phyloP scores from a whole-genome alignment of 345 rosid genomes.

The Clarkia xantiana region DNA sequence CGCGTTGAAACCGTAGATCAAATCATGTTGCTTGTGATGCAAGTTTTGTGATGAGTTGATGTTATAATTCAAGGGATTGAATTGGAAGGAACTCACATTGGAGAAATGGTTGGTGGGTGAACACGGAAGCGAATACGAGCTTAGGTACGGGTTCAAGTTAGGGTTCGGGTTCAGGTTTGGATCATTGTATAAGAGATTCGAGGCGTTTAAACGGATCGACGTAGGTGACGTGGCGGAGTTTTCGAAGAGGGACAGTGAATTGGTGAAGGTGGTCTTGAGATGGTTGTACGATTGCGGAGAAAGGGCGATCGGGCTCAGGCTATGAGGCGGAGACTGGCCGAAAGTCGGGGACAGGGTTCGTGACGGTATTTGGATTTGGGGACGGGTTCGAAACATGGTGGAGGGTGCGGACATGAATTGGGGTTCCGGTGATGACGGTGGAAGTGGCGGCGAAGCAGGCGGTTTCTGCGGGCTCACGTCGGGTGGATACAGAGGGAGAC shows the following conservation, averaged over 20 bases:
- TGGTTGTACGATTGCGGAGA: constrained; percentile 9
- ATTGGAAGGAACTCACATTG: constrained; percentile 7
- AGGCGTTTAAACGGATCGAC: constrained; percentile 2
- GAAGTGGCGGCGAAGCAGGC: constrained; percentile 8
- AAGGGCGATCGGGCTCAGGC: constrained; percentile 27
- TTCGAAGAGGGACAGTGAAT: constrained; percentile 17
- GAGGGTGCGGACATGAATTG: neutral
- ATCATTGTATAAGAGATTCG: no score
- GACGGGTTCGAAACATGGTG: constrained; percentile 1
- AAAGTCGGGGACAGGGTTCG: neutral
- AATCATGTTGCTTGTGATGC: constrained; percentile 3
- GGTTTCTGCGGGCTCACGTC: constrained; percentile 32
- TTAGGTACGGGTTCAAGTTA: neutral
- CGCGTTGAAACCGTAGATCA: constrained; percentile 11
- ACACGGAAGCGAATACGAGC: constrained; percentile 1
- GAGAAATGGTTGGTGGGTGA: constrained; percentile 2
- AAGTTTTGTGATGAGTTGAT: constrained; percentile 12
- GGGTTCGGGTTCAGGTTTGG: constrained; percentile 29
- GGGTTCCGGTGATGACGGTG: constrained; percentile 8
- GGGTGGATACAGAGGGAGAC: constrained; percentile 49
- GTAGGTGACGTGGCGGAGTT: constrained; percentile 3
- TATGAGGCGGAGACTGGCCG: constrained; percentile 3
- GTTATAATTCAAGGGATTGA: constrained; percentile 5
- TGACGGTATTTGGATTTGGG: constrained; percentile 9
- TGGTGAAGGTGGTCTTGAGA: constrained; percentile 12